Conservation (phyloP, 148 eudicot species). For the Rhododendron griersonianum region DNA sequence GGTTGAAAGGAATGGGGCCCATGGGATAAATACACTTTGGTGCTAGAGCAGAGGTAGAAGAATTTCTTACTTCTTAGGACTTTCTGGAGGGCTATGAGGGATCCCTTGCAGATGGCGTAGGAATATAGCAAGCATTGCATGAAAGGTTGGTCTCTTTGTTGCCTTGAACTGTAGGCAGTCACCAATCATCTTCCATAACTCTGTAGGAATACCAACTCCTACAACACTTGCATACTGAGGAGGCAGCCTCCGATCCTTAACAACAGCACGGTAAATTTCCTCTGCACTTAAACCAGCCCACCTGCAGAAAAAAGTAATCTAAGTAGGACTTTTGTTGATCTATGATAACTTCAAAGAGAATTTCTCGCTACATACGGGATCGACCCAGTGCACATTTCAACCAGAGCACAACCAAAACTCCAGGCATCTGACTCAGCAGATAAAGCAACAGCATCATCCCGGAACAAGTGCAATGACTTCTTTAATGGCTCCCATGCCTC, state of each 20-base stretch:
- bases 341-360: slow-evolving; percentile 1
- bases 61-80: slow-evolving; percentile 67
- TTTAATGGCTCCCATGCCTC: slow-evolving; percentile 95
- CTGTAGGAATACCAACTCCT: slow-evolving; percentile 91
- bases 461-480: slow-evolving; percentile 66
- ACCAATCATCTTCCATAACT: slow-evolving; percentile 95
- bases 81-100: slow-evolving; percentile 86
- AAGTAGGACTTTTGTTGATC: neutral
- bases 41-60: neutral
- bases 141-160: slow-evolving; percentile 78
- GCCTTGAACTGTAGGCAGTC: slow-evolving; percentile 88
- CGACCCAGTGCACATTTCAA: slow-evolving; percentile 96
- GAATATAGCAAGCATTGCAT: slow-evolving; percentile 74
- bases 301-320: slow-evolving; percentile 38
- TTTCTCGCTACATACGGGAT: slow-evolving; percentile 57
- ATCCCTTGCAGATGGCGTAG: slow-evolving; percentile 84
- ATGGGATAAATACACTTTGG: neutral
- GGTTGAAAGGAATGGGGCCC: neutral
- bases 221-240: slow-evolving; percentile 96
- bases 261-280: slow-evolving; percentile 81
- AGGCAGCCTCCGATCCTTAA: slow-evolving; percentile 71
- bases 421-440: slow-evolving; percentile 91
- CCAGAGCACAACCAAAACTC: slow-evolving; percentile 97
- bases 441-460: slow-evolving; percentile 88
- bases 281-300: slow-evolving; percentile 91